Percentiles rank a stretch among this genome's conserved stretches.
Conservation (phyloP, 805 yeast species). For the Hanseniaspora singularis region DNA sequence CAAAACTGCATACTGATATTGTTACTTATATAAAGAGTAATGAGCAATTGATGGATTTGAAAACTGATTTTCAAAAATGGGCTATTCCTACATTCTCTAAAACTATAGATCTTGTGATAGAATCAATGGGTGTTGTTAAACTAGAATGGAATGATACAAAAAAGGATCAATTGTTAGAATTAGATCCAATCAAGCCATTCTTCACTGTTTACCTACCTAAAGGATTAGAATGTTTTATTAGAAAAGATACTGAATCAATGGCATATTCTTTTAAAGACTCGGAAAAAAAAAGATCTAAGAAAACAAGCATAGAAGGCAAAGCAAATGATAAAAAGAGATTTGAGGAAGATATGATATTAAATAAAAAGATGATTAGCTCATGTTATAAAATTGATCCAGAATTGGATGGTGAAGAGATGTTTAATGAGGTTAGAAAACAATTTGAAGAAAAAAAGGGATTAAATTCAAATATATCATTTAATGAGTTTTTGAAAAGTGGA, state of each 20-base stretch:
- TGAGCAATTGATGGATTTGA: neutral
- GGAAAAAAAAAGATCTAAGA: neutral
- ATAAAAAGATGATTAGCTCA: neutral
- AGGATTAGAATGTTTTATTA: neutral
- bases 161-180: neutral
- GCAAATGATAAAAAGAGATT: neutral
- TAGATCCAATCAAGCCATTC: neutral
- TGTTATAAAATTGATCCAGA: neutral
- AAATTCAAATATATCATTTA: neutral
- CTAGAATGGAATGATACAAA: too few relatives aligned
- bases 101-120: neutral
- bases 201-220: neutral
- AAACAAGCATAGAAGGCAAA: neutral
- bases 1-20: neutral
- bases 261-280: neutral
- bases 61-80: slow-evolving; percentile 7
- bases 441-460: neutral
- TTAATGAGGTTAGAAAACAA: neutral
- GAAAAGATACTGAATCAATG: slow-evolving; percentile 2
- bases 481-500: neutral
- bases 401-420: neutral
- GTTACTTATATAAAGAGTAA: neutral
- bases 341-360: neutral
- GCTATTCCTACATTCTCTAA: neutral
- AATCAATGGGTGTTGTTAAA: neutral